These are phyloP conservation scores for Tuber calosporum DNA, from an alignment of 495 filamentous ascomycete genomes.

Conservation along the genomic window DNA sequence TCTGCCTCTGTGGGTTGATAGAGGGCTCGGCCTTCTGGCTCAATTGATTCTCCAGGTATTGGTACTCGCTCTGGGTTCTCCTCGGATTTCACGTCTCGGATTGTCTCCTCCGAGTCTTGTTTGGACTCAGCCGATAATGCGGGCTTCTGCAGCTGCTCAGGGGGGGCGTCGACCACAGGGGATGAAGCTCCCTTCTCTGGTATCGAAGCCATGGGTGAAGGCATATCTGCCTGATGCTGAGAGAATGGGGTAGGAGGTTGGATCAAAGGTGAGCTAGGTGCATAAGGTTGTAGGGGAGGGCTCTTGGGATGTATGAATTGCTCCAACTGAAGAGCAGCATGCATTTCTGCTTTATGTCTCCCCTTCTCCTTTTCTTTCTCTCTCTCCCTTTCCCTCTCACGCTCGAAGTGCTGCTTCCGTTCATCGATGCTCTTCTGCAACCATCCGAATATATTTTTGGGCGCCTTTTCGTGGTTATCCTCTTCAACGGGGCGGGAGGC, in stretches of 20 bases:
- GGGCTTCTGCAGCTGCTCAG: not conserved
- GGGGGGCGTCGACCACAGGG: not conserved
- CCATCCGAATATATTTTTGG: conserved; percentile 71
- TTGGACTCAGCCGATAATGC: not conserved
- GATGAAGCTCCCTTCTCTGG: not conserved
- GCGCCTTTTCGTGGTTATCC: conserved; percentile 47
- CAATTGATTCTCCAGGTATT: conserved; percentile 1
- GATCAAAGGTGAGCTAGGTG: not conserved
- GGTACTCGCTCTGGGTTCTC: not conserved
- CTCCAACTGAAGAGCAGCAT: not conserved
- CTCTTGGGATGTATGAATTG: not conserved
- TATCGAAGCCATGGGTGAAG: not conserved
- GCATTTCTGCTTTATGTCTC: conserved; percentile 11
- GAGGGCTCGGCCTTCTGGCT: not conserved
- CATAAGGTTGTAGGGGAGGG: not conserved
- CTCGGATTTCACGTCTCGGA: not conserved
- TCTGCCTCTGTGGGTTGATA: not conserved
- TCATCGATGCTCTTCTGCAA: conserved; percentile 77
- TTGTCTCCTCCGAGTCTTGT: not conserved
- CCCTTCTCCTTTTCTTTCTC: conserved; percentile 42
- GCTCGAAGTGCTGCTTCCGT: conserved; percentile 59
- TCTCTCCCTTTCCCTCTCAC: conserved; percentile 42
- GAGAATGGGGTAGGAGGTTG: not conserved
- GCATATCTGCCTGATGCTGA: not conserved
- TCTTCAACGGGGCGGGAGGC: conserved; percentile 44